Evolutionary conservation across 2,329 filamentous ascomycete species (phyloP).

Genomic region (Xylogone sp.): DNA sequence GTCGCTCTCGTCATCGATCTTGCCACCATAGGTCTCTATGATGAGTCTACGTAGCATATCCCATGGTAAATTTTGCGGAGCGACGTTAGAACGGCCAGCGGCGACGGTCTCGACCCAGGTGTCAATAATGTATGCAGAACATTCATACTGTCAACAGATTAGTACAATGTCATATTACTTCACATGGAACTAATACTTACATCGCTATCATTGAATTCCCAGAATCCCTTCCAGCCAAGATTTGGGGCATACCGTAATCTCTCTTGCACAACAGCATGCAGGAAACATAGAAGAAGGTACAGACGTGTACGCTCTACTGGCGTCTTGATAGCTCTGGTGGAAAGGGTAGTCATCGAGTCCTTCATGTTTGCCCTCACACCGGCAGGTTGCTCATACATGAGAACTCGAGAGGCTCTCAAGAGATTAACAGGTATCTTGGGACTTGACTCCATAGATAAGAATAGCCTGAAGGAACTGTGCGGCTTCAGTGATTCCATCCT

Average conservation of each 20-base stretch:
- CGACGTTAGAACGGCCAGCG: conserved; percentile 84
- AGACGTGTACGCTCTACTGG: conserved; percentile 88
- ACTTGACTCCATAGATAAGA: conserved; percentile 97
- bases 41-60: conserved; percentile 89
- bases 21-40: conserved; percentile 94
- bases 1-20: conserved; percentile 89
- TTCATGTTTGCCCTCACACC: conserved; percentile 98
- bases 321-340: conserved; percentile 69
- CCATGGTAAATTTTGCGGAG: conserved; percentile 93
- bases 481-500: conserved; percentile 93
- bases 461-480: conserved; percentile 87
- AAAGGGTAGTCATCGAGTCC: conserved; percentile 84
- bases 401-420: conserved; percentile 83
- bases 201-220: conserved; percentile 99
- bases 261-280: conserved; percentile 95
- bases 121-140: conserved; percentile 92
- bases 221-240: conserved; percentile 97
- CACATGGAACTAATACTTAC: conserved; percentile 61
- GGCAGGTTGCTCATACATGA: conserved; percentile 98
- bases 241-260: conserved; percentile 89
- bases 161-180: conserved; percentile 79
- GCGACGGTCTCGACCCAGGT: conserved; percentile 85
- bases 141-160: conserved; percentile 73
- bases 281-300: conserved; percentile 87
- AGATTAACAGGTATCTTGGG: conserved; percentile 96